Evolutionary conservation across 2,329 filamentous ascomycete species (phyloP), one percentile per base, ranked within the genome.

Genomic region (Exophiala spinifera): DNA sequence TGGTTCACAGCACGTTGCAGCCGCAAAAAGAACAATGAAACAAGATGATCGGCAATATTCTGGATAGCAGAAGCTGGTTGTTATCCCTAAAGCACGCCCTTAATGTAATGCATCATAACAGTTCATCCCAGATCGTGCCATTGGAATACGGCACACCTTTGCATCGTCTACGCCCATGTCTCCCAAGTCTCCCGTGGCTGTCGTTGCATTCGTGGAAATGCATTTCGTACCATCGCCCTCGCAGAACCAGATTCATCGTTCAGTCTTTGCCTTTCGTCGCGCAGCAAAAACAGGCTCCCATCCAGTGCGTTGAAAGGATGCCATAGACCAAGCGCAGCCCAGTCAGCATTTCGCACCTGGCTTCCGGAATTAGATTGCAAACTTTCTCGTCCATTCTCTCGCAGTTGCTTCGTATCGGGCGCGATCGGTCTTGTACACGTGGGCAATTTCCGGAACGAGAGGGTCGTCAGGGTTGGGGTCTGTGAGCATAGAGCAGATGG

Each of bases 401-500:
- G 94, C 94, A 55, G 91, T 97, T 64, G 90, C 89, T 79, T 99
- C 94, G 76, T 99, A 99, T 74, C 91, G 84, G 67, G 89, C 85
- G 67, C 91, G 88, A 76, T 99, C 94, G 63, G 92, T 96, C 86
- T 99, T 99, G 88, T 99, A 99, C 72, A 97, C 91, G 72, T 99
- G 94, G 68, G 94, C 94, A 69, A 99, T 99, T 80, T 99, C 94
- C 62, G 94, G 94, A 59, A 99, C 94, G 65, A 99, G 86, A 70
- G 94, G 94, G 76, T 99, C 94, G 74, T 99, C 94, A 63, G 94
- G 94, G 82, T 99, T 99, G 66, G 94, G 94, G 79, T 99, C 94
- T 70, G 94, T 99, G 74, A 99, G 81, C 94, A 99, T 97, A 50
- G 94, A 99, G 83, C 94, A 99, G 81, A 99, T 99, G 55, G 94